These are phyloP conservation scores for Clohesyomyces aquaticus DNA, from an alignment of 495 filamentous ascomycete species.

Conservation along the genomic window DNA sequence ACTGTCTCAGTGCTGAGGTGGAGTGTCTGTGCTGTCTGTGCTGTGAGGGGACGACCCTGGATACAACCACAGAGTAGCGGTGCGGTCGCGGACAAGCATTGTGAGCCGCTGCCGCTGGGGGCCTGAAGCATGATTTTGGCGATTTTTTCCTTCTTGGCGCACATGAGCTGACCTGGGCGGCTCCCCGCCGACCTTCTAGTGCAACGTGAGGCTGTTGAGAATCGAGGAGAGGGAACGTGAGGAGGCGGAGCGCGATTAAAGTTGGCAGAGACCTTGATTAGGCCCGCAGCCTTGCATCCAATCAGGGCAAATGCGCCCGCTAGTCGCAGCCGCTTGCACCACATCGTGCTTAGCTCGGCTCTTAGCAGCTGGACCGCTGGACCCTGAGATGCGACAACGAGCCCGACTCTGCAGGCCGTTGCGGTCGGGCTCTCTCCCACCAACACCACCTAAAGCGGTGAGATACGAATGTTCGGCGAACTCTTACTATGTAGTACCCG, in stretches of 20 bases:
- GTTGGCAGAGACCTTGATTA: not conserved
- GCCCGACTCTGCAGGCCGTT: not conserved
- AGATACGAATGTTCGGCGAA: not conserved
- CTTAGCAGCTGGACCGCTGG: not conserved
- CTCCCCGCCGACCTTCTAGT: not conserved
- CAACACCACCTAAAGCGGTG: not conserved
- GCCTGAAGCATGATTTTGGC: not conserved
- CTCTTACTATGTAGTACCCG: not conserved
- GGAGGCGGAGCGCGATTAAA: not conserved
- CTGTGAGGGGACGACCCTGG: not conserved
- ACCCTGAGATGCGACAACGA: not conserved
- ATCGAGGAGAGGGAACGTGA: no score
- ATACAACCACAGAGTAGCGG: slow-evolving; percentile 1
- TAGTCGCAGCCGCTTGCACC: not conserved
- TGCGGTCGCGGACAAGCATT: not conserved
- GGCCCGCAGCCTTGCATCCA: not conserved
- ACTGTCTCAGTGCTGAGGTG: not conserved
- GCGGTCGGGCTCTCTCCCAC: no score
- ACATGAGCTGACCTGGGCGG: slow-evolving; percentile 1
- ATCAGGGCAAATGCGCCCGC: not conserved
- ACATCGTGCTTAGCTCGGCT: not conserved
- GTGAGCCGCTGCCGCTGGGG: not conserved
- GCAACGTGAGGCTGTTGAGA: not conserved
- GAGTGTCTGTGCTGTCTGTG: not conserved
- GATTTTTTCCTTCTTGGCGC: not conserved